Evolutionary conservation across 306 rosid species (phyloP).

Genomic region (Acacia acuminata): DNA sequence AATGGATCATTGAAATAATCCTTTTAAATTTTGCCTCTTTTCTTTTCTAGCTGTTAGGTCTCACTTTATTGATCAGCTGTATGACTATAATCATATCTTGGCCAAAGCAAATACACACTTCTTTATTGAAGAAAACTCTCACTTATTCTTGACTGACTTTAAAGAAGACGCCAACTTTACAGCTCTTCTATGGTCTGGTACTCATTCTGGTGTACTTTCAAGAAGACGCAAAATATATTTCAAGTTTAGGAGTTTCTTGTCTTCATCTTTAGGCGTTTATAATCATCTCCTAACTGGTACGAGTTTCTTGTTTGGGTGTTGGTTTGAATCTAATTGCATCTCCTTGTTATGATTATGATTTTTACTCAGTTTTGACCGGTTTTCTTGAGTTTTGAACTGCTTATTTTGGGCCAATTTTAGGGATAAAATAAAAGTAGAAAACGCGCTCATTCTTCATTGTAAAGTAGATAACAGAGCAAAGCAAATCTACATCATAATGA

Average conservation of each 20-base stretch:
- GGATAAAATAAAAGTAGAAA: too few relatives aligned
- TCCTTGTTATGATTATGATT: not conserved
- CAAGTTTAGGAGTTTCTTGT: not conserved
- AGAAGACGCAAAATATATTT: too few relatives aligned
- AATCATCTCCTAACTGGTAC: not conserved
- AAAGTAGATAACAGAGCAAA: too few relatives aligned
- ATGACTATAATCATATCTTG: not conserved
- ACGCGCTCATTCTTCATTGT: too few relatives aligned
- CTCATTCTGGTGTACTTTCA: not conserved
- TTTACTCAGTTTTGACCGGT: not conserved
- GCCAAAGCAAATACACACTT: not conserved
- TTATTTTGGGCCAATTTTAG: not conserved
- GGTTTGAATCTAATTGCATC: not conserved
- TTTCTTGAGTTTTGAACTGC: not conserved
- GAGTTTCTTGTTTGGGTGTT: not conserved
- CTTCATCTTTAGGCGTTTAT: not conserved
- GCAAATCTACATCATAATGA: too few relatives aligned
- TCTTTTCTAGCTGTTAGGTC: not conserved
- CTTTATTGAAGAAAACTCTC: not conserved
- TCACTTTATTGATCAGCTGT: not conserved
- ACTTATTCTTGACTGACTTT: not conserved
- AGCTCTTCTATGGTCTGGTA: not conserved
- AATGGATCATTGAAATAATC: not conserved
- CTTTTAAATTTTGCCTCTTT: not conserved
- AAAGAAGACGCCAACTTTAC: not conserved